A percentile compares a stretch with the other conserved stretches of the same genome.
These are phyloP conservation scores for Cryptococcus maquisensis DNA, from an alignment of 1,284 basidiomycete species.

Conservation along the genomic window DNA sequence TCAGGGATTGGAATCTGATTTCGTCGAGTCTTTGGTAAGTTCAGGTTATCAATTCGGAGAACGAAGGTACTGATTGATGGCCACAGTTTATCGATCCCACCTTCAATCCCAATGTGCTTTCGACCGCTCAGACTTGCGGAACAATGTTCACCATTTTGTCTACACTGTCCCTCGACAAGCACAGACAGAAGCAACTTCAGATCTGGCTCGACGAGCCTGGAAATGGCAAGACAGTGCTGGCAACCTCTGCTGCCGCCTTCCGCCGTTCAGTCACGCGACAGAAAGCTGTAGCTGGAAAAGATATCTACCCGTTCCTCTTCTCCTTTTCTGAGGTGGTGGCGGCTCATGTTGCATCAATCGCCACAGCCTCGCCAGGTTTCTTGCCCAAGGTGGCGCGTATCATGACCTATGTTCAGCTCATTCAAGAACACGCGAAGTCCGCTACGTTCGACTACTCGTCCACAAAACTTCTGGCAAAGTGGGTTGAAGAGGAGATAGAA, in stretches of 20 bases:
- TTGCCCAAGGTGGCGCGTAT: constrained; percentile 16
- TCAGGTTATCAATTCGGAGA: background rate
- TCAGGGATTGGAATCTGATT: background rate
- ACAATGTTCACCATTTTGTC: constrained; percentile 24
- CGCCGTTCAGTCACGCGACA: constrained; percentile 22
- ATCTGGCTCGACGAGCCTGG: constrained; percentile 22
- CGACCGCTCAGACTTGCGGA: background rate
- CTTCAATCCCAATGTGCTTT: constrained; percentile 30
- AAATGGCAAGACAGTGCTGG: constrained; percentile 32
- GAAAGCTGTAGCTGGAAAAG: constrained; percentile 28
- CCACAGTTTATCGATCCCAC: constrained; percentile 29
- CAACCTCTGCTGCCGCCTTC: constrained; percentile 20
- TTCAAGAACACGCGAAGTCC: constrained; percentile 37
- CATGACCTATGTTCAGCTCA: constrained; percentile 18
- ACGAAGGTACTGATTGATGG: background rate
- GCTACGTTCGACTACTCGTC: constrained; percentile 50
- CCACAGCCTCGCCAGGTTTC: background rate
- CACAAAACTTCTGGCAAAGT: constrained; percentile 47
- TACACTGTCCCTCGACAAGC: constrained; percentile 27
- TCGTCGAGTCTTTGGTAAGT: constrained; percentile 7
- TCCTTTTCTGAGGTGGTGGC: constrained; percentile 20
- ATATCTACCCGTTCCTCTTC: constrained; percentile 30
- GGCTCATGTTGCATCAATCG: constrained; percentile 9
- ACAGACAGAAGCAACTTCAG: constrained; percentile 12
- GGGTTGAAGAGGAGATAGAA: constrained; percentile 39